Evolutionary conservation across 768 basidiomycete species (phyloP), one percentile per base, ranked within the genome.

Genomic region (Phlegmacium glaucopus): DNA sequence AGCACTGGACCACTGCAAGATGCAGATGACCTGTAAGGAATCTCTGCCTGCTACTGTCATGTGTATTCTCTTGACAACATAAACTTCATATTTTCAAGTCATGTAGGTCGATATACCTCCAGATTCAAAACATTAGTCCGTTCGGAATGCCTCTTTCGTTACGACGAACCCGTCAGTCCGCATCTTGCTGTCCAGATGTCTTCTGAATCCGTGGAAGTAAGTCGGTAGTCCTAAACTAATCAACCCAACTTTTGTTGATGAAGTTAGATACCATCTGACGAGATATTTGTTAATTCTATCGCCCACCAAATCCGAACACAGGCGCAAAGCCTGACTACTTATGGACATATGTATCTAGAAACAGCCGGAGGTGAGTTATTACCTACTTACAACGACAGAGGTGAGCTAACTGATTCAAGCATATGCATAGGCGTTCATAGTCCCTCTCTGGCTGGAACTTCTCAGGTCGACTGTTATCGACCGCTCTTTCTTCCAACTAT

Each of bases 91-190:
- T 18, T 38, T 40, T 38, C 17, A 52, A 95, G 93, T 49, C 89
- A 90, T 62, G 69, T 94, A 15, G 68, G 72, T 35, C 75, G 78
- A 13, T 75, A 79, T 60, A 73, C 56, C 12, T 26, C 37, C 3
- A 76, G 76, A 4, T 56, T 54, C 28, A 63, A 60, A 17, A 62
- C 64, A 18, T 66, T 67, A 6, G 74, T 91, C 13, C 63, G 75
- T 16, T 72, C 84, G 0, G 74, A 82, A 16, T 95, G 92, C 65
- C 71, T 97, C 6, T 94, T 82, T 64, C 83, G 82, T 40, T 94
- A 86, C 56, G 76, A 87, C 26, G 85, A 94, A 44, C 95, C 95
- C 0, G 88, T 97, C 44, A 94, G 92, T 54, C 95, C 95, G 0
- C 95, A 97, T 62, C 72, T 97, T 16, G 95, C 95, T 1, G 92